Percentiles rank a stretch among this genome's conserved stretches.
Evolutionary conservation across 73 alveolate species (phyloP).

Genomic region (Tetrahymena malaccensis): DNA sequence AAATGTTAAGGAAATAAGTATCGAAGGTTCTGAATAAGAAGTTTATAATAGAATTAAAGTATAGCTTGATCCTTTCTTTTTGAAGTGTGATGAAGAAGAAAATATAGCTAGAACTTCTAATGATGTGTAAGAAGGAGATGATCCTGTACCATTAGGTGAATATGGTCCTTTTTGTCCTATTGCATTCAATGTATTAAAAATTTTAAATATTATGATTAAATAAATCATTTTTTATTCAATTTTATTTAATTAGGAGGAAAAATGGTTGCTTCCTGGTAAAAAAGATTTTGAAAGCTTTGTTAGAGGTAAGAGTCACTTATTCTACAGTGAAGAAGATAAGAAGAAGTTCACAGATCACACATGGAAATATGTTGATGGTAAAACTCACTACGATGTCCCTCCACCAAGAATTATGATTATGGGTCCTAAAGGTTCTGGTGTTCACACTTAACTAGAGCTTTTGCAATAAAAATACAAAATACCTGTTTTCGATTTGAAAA

Average conservation of each 20-base stretch:
- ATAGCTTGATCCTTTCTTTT: conserved; percentile 87
- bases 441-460: conserved; percentile 52
- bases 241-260: conserved; percentile 41
- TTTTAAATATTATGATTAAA: too few relatives aligned
- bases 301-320: conserved; percentile 82
- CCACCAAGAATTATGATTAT: conserved; percentile 87
- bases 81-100: conserved; percentile 78
- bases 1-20: conserved; percentile 76
- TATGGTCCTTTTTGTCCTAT: conserved; percentile 93
- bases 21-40: conserved; percentile 71
- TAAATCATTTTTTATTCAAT: too few relatives aligned
- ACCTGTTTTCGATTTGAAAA: conserved; percentile 68
- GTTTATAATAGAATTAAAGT: conserved; percentile 71
- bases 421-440: conserved; percentile 64
- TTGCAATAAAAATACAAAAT: conserved; percentile 56
- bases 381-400: conserved; percentile 69
- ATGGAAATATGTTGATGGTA: conserved; percentile 51
- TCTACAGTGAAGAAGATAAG: conserved; percentile 90
- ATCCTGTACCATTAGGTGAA: conserved; percentile 86
- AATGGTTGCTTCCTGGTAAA: conserved; percentile 91
- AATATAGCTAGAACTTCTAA: conserved; percentile 73
- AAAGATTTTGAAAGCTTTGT: conserved; percentile 78
- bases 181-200: conserved; percentile 29
- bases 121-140: conserved; percentile 90
- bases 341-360: conserved; percentile 85